Evolutionary conservation across 2,329 filamentous ascomycete genomes (phyloP).

Genomic region (Elsinoe necatrix): DNA sequence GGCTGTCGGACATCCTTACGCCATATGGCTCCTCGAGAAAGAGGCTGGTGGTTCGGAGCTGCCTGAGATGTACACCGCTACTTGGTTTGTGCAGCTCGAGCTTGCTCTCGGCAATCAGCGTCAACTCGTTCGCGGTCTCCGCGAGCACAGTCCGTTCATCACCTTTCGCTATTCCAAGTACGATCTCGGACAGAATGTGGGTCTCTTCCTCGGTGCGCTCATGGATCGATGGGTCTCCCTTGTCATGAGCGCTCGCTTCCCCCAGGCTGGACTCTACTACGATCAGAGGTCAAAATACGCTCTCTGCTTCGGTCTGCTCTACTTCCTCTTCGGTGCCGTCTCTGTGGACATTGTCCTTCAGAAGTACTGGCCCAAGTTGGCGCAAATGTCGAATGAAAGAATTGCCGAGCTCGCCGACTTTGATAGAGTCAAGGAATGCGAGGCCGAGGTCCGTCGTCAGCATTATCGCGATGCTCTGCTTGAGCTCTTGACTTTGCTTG

Average conservation of each 20-base stretch:
- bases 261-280: constrained; percentile 33
- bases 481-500: constrained; percentile 15
- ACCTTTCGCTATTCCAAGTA: constrained; percentile 50
- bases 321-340: constrained; percentile 50
- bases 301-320: constrained; percentile 49
- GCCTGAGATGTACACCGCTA: constrained; percentile 48
- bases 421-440: constrained; percentile 4
- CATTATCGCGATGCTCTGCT: constrained; percentile 16
- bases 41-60: constrained; percentile 42
- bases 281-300: constrained; percentile 37
- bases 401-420: constrained; percentile 13
- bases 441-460: constrained; percentile 13
- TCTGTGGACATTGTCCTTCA: constrained; percentile 44
- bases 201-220: constrained; percentile 48
- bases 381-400: constrained; percentile 15
- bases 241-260: constrained; percentile 34
- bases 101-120: constrained; percentile 46
- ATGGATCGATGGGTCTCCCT: constrained; percentile 49
- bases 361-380: constrained; percentile 17
- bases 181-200: constrained; percentile 46
- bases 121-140: constrained; percentile 47
- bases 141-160: constrained; percentile 49
- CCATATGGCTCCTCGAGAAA: constrained; percentile 44
- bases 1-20: constrained; percentile 44
- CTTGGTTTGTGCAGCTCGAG: constrained; percentile 51